These are phyloP conservation scores for Phytopythium boreale DNA, from an alignment of 352 stramenopile genomes.

Conservation along the genomic window DNA sequence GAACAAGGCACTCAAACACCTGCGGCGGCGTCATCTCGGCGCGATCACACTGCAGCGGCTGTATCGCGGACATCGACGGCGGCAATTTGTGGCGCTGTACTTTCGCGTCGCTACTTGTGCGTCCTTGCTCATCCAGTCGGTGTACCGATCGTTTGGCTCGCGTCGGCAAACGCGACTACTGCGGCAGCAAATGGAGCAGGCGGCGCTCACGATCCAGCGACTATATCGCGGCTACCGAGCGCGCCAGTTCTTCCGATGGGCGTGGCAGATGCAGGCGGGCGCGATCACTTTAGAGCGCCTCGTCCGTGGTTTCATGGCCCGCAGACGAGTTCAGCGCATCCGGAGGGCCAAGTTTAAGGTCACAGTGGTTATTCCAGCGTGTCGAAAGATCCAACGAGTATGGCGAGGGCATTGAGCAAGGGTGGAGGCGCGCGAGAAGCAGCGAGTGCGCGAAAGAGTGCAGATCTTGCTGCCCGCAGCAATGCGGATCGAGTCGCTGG, in stretches of 20 bases:
- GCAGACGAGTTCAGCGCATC: conserved; percentile 38
- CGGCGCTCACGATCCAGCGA: conserved; percentile 39
- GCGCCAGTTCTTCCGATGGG: conserved; percentile 37
- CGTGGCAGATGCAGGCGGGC: conserved; percentile 35
- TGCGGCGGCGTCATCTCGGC: conserved; percentile 36
- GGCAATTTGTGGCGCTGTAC: conserved; percentile 47
- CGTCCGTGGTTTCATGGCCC: conserved; percentile 55
- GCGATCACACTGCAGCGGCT: conserved; percentile 57
- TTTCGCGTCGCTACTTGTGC: conserved; percentile 51
- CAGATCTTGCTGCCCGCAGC: conserved; percentile 48
- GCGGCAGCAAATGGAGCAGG: conserved; percentile 19
- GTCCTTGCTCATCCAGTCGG: conserved; percentile 57
- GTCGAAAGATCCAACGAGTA: conserved; percentile 42
- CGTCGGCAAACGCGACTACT: conserved; percentile 33
- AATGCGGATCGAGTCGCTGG: conserved; percentile 40
- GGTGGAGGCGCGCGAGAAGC: conserved; percentile 24
- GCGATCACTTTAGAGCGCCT: conserved; percentile 50
- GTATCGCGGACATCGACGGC: conserved; percentile 47
- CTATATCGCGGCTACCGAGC: conserved; percentile 52
- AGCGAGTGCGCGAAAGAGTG: conserved; percentile 20
- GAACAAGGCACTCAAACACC: conserved; percentile 35
- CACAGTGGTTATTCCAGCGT: conserved; percentile 42
- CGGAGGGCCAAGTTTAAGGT: conserved; percentile 38
- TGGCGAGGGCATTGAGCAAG: conserved; percentile 50
- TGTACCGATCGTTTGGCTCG: conserved; percentile 55